Evolutionary conservation across 768 basidiomycete genomes (phyloP).

Genomic region (Mycena alexandri): DNA sequence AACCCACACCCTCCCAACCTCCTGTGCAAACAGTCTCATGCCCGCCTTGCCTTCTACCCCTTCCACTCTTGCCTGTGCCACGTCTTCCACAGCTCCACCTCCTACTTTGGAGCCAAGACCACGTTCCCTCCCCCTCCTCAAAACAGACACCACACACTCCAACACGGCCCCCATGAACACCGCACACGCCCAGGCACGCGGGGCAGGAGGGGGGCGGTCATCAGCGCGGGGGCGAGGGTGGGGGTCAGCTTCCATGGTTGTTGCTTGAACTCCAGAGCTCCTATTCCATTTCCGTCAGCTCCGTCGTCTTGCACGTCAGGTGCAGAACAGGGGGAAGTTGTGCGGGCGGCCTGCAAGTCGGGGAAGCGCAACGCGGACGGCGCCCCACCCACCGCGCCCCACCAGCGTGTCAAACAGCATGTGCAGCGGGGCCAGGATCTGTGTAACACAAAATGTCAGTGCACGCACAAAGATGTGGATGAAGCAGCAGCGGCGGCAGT

Average conservation of each 20-base stretch:
- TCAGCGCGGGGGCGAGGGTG: constrained; percentile 32
- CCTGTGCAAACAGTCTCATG: constrained; percentile 18
- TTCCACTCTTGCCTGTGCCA: neutral
- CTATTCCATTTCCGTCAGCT: too few relatives aligned
- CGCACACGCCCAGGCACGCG: constrained; percentile 33
- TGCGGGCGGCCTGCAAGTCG: too few relatives aligned
- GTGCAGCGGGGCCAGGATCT: constrained; percentile 43
- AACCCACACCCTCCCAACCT: constrained; percentile 33
- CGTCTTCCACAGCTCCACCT: too few relatives aligned
- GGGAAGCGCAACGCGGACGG: constrained; percentile 5
- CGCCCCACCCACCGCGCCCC: constrained; percentile 79
- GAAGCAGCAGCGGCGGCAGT: too few relatives aligned
- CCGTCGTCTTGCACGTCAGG: too few relatives aligned
- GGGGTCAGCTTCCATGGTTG: too few relatives aligned
- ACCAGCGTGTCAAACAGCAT: constrained; percentile 75
- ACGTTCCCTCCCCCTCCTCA: constrained; percentile 18
- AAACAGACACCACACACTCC: constrained; percentile 34
- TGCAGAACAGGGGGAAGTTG: too few relatives aligned
- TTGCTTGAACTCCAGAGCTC: too few relatives aligned
- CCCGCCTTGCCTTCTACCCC: neutral
- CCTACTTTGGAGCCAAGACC: too few relatives aligned
- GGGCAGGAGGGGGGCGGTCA: constrained; percentile 29
- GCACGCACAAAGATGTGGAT: too few relatives aligned
- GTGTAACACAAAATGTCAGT: too few relatives aligned
- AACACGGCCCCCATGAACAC: constrained; percentile 33